Evolutionary conservation across 164 flowering plant species (phyloP), one percentile per base, ranked within the genome.

Genomic region (Magnolia changhungtana): DNA sequence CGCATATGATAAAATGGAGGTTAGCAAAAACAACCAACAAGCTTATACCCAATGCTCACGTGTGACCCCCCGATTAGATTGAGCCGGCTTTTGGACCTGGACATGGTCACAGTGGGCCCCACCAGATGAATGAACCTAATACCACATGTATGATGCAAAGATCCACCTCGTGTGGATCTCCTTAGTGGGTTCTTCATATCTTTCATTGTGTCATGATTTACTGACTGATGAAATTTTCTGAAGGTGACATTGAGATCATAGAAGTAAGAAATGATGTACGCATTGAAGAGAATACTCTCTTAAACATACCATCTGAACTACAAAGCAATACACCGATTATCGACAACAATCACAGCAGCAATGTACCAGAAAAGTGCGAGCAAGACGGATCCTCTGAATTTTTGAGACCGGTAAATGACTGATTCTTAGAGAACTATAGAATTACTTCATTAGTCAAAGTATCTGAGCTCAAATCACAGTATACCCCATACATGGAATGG

Each of bases 361-460:
- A 71, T 52, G 63, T 59, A 13, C 55, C 81, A 75, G 79, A 81
- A 67, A 50, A 23, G 61, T 71, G 21, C 64, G 81, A 80, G 78
- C 83, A 66, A 76, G 69, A 73, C 74, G 77, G 50, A 74, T 45
- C 76, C 78, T 68, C 76, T 9, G 67, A 75, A 69, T 29, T 73
- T 82, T 75, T 73, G 67, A 78, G 74, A 78, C 74, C 63, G 88
- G 94, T 90, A 80, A 81, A 23, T 16, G 51, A 4, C 52, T 79
- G 69, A 52, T 37, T 20, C 1, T 51, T 21, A 65, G 49, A 58
- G 9, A 59, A 27, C 24, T 29, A 18, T 29, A 29, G 7, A 9
- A 52, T 14, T 52, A 8, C 8, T 52, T 14, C 59, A 14, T 52
- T 14, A 52, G 16, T 14, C 16, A 52, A 9, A 52, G 3, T 31